Conservation (phyloP, 305 asterid genomes). For the Salvia sclarea region DNA sequence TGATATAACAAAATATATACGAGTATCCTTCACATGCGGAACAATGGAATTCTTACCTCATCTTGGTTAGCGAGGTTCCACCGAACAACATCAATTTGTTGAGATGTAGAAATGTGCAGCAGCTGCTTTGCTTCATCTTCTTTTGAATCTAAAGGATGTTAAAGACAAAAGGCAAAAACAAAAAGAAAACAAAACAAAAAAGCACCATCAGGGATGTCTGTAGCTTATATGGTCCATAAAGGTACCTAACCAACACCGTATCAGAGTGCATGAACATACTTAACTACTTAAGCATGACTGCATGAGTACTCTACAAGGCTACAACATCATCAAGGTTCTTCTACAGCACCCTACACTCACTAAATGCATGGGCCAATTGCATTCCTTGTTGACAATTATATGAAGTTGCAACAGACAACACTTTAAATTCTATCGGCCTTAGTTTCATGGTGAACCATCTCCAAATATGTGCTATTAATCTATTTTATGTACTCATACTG, state of each 20-base stretch:
- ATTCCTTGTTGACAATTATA: constrained; percentile 4
- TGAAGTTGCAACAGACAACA: constrained; percentile 5
- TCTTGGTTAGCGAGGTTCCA: constrained; percentile 90
- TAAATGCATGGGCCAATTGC: background rate
- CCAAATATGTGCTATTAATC: constrained; percentile 2
- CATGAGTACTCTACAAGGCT: constrained; percentile 6
- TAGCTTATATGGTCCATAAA: constrained; percentile 9
- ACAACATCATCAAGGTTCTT: constrained; percentile 7
- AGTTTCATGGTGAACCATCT: constrained; percentile 6
- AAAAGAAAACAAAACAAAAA: constrained; percentile 3
- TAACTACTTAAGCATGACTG: too few species aligned
- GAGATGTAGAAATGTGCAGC: constrained; percentile 63
- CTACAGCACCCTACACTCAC: background rate
- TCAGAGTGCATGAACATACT: constrained; percentile 4
- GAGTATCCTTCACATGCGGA: constrained; percentile 20
- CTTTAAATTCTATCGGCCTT: background rate
- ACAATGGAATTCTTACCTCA: constrained; percentile 57
- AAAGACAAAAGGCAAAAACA: constrained; percentile 23
- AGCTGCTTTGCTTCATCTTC: constrained; percentile 82
- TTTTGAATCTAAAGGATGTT: constrained; percentile 40
- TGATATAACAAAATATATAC: too few species aligned
- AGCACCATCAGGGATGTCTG: constrained; percentile 5
- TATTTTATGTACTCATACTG: constrained; percentile 3
- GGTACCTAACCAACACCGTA: constrained; percentile 22
- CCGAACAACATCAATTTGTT: constrained; percentile 77